Conservation (phyloP, 83 land plant species). For the Picea abies region DNA sequence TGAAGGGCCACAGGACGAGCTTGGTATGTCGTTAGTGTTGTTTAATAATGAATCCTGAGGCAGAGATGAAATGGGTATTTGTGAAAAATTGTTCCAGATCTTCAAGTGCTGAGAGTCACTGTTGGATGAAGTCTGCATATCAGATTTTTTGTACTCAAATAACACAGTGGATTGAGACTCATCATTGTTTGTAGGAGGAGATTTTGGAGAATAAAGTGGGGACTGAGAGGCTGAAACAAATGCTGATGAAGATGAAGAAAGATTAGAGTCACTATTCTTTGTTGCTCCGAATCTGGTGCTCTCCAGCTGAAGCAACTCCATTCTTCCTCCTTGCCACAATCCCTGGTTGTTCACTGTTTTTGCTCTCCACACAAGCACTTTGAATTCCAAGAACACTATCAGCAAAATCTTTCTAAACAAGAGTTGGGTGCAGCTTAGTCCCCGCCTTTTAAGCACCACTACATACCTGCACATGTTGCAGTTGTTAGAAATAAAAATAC, state of each 20-base stretch:
- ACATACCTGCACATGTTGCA: too few species aligned
- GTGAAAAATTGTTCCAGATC: conserved; percentile 9
- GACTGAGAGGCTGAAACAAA: conserved; percentile 71
- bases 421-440: too few species aligned
- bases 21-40: conserved; percentile 5
- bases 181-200: conserved; percentile 17
- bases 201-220: conserved; percentile 66
- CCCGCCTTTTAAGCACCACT: too few species aligned
- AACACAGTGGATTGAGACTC: neutral
- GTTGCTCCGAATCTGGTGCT: conserved; percentile 46
- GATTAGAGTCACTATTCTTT: conserved; percentile 22
- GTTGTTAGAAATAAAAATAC: too few species aligned
- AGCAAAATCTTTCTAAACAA: too few species aligned
- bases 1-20: conserved; percentile 5
- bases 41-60: neutral
- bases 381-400: too few species aligned
- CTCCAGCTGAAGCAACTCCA: conserved; percentile 42
- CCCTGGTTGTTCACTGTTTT: neutral
- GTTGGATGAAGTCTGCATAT: neutral
- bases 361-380: too few species aligned
- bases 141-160: conserved; percentile 15
- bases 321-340: conserved; percentile 26
- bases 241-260: conserved; percentile 64
- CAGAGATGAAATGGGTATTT: neutral
- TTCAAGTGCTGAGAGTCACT: neutral